phyloP scores from a whole-genome alignment of 2,329 filamentous ascomycete genomes.

The Fusarium camptoceras region DNA sequence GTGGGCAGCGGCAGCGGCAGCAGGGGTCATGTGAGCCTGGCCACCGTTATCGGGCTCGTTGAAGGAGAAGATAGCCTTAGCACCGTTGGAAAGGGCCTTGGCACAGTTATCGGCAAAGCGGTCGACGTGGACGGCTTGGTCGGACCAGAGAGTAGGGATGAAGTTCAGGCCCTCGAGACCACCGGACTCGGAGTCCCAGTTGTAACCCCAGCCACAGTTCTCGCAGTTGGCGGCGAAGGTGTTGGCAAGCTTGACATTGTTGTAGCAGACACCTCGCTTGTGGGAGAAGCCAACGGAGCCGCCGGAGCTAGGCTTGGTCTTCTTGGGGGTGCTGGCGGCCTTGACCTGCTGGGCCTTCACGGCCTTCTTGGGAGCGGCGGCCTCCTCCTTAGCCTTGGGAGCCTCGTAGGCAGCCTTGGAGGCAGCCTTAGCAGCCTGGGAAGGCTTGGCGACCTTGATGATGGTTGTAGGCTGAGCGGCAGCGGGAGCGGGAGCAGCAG shows the following conservation, averaged over 20 bases:
- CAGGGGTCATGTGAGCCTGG: constrained; percentile 70
- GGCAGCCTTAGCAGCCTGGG: constrained; percentile 21
- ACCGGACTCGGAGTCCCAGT: constrained; percentile 68
- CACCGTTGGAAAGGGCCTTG: constrained; percentile 64
- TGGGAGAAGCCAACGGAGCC: constrained; percentile 37
- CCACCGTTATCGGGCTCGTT: constrained; percentile 75
- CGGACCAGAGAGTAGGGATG: constrained; percentile 75
- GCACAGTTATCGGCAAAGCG: constrained; percentile 65
- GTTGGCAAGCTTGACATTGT: constrained; percentile 65
- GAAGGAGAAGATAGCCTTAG: constrained; percentile 72
- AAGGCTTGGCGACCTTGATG: constrained; percentile 43
- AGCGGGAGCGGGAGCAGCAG: constrained; percentile 20
- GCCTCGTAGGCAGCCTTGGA: constrained; percentile 1
- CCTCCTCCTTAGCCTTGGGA: constrained; percentile 2
- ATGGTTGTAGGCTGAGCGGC: constrained; percentile 41
- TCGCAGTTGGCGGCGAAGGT: constrained; percentile 59
- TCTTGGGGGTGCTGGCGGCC: constrained; percentile 8
- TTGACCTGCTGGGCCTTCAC: constrained; percentile 10
- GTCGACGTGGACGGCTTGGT: constrained; percentile 57
- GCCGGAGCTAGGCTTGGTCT: constrained; percentile 13
- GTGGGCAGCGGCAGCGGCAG: constrained; percentile 64
- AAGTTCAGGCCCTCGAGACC: constrained; percentile 64
- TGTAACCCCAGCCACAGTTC: constrained; percentile 71
- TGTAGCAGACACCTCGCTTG: constrained; percentile 79
- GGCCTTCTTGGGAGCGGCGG: constrained; percentile 19